Conservation (phyloP, 2,329 filamentous ascomycete species). For the Colletotrichum destructivum region DNA sequence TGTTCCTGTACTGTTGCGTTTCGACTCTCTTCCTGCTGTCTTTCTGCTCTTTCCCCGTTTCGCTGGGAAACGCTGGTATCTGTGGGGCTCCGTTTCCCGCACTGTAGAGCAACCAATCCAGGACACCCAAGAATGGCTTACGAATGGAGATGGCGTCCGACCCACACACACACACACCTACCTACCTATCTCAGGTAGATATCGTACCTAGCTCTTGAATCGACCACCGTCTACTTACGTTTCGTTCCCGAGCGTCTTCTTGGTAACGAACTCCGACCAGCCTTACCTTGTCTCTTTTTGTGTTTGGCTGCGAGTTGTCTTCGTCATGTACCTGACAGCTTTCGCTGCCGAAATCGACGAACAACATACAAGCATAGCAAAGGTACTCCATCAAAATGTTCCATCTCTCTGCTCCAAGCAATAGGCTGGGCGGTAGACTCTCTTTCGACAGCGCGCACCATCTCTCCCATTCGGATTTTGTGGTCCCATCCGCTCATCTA, state of each 20-base stretch:
- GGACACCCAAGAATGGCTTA: slow-evolving; percentile 24
- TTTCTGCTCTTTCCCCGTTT: slow-evolving; percentile 19
- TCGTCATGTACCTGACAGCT: too few species aligned
- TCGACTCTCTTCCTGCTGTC: background rate
- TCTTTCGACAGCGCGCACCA: slow-evolving; percentile 29
- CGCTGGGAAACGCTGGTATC: slow-evolving; percentile 26
- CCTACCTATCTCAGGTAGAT: background rate
- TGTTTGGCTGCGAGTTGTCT: too few species aligned
- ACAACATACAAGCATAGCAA: too few species aligned
- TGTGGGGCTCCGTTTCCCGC: slow-evolving; percentile 9
- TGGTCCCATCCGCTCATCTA: background rate
- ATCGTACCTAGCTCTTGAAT: too few species aligned
- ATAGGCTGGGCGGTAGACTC: slow-evolving; percentile 12
- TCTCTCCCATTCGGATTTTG: background rate
- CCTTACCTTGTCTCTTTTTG: too few species aligned
- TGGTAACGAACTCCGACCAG: too few species aligned
- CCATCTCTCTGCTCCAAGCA: slow-evolving; percentile 27
- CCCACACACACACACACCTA: background rate
- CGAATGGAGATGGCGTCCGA: slow-evolving; percentile 31
- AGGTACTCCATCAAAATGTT: slow-evolving; percentile 13
- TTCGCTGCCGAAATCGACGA: too few species aligned
- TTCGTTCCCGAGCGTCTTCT: too few species aligned
- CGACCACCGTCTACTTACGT: too few species aligned
- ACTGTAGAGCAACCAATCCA: slow-evolving; percentile 26
- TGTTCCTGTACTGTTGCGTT: slow-evolving; percentile 6